Base-by-base conservation (phyloP, 2,329 filamentous ascomycete species). In the Gnomoniopsis smithogilvyi region DNA sequence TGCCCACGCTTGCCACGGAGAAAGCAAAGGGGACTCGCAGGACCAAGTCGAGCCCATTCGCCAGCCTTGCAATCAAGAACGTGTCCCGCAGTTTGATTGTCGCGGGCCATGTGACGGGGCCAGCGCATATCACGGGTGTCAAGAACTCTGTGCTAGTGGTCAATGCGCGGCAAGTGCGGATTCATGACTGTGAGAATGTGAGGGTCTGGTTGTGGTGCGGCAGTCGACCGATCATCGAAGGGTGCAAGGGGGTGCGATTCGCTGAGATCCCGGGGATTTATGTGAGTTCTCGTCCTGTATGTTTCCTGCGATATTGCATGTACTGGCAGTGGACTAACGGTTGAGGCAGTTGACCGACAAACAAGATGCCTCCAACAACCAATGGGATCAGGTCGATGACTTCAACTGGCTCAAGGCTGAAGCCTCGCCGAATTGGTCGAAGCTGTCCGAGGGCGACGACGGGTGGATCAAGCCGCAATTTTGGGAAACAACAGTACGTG, bases 381-480 rank as follows among this genome's bases (percentile, higher is more conserved):
- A 89, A 67, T 99, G 92, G 91, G 83, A 93, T 66, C 86, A 95
- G 67, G 90, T 98, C 17, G 91, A 98, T 72, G 95, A 99, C 72
- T 99, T 99, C 80, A 96, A 96, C 75, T 98, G 95, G 95, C 82
- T 97, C 63, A 96, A 93, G 73, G 80, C 84, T 17, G 91, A 90
- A 59, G 85, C 85, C 33, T 97, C 91, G 69, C 95, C 95, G 2
- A 93, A 99, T 70, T 99, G 94, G 92, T 84, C 79, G 36, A 74
- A 91, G 2, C 66, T 98, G 22, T 77, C 84, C 1, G 80, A 85
- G 54, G 78, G 78, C 1, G 76, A 87, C 56, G 81, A 81, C 24
- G 54, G 10, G 3, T 46, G 19, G 14, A 74, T 94, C 14, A 65
- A 74, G 0, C 83, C 88, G 1, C 77, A 82, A 2, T 76, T 89